Conservation (phyloP, 805 yeast species). For the Kodamaea sagamina region DNA sequence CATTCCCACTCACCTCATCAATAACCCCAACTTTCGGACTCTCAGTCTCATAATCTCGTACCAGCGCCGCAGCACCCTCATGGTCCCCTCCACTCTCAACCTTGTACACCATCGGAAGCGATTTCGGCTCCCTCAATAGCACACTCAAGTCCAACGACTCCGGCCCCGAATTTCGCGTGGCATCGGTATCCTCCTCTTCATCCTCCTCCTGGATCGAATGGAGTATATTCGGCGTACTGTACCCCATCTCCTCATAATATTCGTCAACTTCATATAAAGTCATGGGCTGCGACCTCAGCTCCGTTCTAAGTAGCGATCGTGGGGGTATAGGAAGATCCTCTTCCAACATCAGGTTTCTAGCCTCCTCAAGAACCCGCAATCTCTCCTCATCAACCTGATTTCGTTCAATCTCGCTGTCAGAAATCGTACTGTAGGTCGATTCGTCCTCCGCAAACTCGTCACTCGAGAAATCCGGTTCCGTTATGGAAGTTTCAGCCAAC, state of each 20-base stretch:
- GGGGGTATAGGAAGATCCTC: constrained; percentile 2
- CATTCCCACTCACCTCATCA: too few relatives aligned
- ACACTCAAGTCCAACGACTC: neutral
- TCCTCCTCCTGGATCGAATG: constrained; percentile 8
- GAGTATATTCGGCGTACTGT: constrained; percentile 1
- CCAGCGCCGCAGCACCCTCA: too few relatives aligned
- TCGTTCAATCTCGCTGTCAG: neutral
- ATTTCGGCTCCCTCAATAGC: neutral
- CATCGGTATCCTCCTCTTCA: constrained; percentile 5
- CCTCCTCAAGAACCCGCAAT: neutral
- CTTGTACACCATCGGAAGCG: neutral
- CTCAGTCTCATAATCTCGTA: neutral
- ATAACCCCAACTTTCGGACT: too few relatives aligned
- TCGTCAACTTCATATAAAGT: constrained; percentile 4
- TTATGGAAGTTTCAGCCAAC: neutral
- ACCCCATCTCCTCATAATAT: neutral
- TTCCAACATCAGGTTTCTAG: constrained; percentile 2
- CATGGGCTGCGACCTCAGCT: constrained; percentile 2
- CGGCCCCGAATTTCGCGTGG: neutral
- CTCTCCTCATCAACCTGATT: too few relatives aligned
- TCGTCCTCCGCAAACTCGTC: constrained; percentile 3
- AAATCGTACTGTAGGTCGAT: neutral
- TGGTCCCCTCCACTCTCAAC: neutral
- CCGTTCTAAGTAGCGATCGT: constrained; percentile 2
- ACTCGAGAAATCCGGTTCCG: constrained; percentile 6